Conservation (phyloP, 208 protist genomes). For the Angomonas deanei region DNA sequence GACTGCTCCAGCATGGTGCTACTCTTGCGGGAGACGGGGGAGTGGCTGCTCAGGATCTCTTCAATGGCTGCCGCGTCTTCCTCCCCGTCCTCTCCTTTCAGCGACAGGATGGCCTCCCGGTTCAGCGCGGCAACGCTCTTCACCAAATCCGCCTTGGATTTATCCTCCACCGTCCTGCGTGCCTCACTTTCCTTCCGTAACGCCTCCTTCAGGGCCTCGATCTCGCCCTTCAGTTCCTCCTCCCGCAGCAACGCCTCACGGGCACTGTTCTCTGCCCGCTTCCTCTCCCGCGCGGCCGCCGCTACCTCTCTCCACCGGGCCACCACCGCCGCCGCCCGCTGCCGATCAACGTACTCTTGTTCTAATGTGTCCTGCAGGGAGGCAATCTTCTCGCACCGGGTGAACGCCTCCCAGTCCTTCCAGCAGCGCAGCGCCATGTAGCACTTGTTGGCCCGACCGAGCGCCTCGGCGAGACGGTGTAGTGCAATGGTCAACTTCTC, state of each 20-base stretch:
- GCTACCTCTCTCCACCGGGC: slow-evolving; percentile 60
- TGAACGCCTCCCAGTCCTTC: neutral
- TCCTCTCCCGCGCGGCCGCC: slow-evolving; percentile 18
- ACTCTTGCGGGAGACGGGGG: neutral
- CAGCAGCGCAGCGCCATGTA: neutral
- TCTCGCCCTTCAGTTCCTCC: slow-evolving; percentile 33
- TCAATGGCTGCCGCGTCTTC: slow-evolving; percentile 36
- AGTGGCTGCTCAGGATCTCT: slow-evolving; percentile 33
- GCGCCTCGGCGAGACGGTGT: slow-evolving; percentile 1
- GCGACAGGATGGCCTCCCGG: slow-evolving; percentile 85
- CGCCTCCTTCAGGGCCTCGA: slow-evolving; percentile 23
- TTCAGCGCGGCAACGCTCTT: slow-evolving; percentile 86
- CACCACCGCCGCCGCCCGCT: slow-evolving; percentile 21
- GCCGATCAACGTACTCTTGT: slow-evolving; percentile 8
- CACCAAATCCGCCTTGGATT: slow-evolving; percentile 76
- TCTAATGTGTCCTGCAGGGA: neutral
- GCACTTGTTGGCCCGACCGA: neutral
- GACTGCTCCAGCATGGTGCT: neutral
- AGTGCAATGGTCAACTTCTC: neutral
- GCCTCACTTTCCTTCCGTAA: slow-evolving; percentile 30
- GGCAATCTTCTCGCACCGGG: neutral
- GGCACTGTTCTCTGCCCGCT: slow-evolving; percentile 17
- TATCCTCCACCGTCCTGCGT: slow-evolving; percentile 44
- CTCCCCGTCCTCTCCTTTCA: slow-evolving; percentile 38
- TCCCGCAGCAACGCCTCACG: slow-evolving; percentile 23